phyloP scores from a whole-genome alignment of 129 eudicot species.

The Flaveria linearis region DNA sequence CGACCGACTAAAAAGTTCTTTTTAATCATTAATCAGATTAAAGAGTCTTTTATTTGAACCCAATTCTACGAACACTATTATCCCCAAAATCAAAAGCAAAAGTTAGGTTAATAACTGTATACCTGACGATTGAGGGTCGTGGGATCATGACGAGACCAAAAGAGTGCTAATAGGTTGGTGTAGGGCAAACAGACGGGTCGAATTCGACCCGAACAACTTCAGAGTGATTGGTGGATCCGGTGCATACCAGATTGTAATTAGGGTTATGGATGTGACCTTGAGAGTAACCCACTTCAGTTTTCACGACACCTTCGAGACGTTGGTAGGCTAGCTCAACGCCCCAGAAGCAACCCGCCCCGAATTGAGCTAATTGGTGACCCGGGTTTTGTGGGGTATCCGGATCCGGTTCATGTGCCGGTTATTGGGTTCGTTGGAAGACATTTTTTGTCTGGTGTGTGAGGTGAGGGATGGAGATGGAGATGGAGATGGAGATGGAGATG shows the following conservation, averaged over 20 bases:
- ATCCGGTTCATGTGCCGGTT: conserved; percentile 7
- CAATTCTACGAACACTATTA: not conserved
- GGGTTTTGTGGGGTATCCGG: not conserved
- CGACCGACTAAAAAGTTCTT: no score
- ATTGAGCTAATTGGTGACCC: not conserved
- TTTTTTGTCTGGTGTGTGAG: not conserved
- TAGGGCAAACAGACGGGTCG: conserved; percentile 67
- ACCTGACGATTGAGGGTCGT: conserved; percentile 97
- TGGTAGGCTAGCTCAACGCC: conserved; percentile 8
- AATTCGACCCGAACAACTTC: conserved; percentile 85
- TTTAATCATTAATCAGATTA: no score
- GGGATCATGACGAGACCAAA: conserved; percentile 93
- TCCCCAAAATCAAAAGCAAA: not conserved
- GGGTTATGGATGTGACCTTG: conserved; percentile 82
- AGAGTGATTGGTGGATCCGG: conserved; percentile 73
- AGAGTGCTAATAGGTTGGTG: conserved; percentile 57
- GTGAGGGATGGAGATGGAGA: not conserved
- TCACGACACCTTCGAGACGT: conserved; percentile 4
- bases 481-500: not conserved
- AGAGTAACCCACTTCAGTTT: conserved; percentile 64
- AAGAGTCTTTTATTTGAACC: no score
- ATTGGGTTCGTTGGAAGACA: not conserved
- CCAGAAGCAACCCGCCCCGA: conserved; percentile 14
- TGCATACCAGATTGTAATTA: conserved; percentile 58
- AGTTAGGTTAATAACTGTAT: not conserved